phyloP scores from a whole-genome alignment of 2,329 filamentous ascomycete genomes.

The Aureobasidium sp. region DNA sequence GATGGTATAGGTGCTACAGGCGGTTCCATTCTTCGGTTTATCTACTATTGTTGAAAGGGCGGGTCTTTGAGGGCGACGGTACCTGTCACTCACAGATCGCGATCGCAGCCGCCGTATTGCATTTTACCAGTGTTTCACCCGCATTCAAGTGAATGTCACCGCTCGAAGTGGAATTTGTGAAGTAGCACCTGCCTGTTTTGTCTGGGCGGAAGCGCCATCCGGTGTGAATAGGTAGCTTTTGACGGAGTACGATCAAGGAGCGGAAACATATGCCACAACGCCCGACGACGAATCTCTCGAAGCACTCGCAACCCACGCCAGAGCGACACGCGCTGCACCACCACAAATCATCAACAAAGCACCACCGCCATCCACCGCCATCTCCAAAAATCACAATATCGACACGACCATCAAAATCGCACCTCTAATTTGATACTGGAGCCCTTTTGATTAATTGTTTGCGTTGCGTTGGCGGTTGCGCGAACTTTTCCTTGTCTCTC shows the following conservation, averaged over 20 bases:
- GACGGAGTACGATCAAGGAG: not conserved
- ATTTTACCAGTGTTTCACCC: not conserved
- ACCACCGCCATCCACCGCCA: conserved; percentile 7
- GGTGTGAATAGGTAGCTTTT: not conserved
- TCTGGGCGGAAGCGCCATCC: not conserved
- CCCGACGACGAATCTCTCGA: conserved; percentile 1
- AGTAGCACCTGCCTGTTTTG: not conserved
- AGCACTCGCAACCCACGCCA: not conserved
- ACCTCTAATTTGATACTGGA: not conserved
- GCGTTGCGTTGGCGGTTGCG: not conserved
- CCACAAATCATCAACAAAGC: conserved; percentile 7
- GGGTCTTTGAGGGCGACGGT: not conserved
- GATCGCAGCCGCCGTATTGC: not conserved
- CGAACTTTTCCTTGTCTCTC: not conserved
- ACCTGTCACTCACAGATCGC: not conserved
- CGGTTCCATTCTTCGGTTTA: not conserved
- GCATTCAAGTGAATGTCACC: not conserved
- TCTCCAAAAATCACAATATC: conserved; percentile 10
- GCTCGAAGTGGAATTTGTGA: not conserved
- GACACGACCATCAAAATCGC: conserved; percentile 10
- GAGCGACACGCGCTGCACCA: conserved; percentile 9
- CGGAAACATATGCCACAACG: conserved; percentile 7
- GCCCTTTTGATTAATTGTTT: conserved; percentile 6
- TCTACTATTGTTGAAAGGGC: not conserved
- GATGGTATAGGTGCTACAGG: not conserved